Percentiles rank a stretch among this genome's conserved stretches.
phyloP scores from a whole-genome alignment of 345 rosid species.

The Eucalyptus virginea region DNA sequence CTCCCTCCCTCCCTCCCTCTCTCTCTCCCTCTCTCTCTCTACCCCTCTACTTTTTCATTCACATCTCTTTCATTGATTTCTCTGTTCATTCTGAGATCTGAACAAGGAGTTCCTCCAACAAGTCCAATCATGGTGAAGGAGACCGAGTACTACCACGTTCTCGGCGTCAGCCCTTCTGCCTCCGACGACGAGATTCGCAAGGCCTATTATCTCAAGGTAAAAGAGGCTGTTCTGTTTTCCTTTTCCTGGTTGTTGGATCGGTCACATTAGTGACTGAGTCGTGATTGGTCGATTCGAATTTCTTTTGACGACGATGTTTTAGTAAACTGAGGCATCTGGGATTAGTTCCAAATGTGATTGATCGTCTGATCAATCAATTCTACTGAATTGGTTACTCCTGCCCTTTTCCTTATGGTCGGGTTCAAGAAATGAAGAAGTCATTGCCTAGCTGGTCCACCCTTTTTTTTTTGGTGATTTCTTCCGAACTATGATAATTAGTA shows the following conservation, averaged over 20 bases:
- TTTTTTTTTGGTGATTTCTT: neutral
- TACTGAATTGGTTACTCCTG: neutral
- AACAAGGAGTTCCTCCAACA: neutral
- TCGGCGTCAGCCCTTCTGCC: slow-evolving; percentile 40
- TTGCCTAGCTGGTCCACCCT: neutral
- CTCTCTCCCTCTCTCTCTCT: neutral
- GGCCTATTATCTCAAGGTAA: slow-evolving; percentile 61
- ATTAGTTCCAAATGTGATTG: neutral
- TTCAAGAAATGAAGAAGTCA: neutral
- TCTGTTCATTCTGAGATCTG: neutral
- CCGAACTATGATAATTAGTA: neutral
- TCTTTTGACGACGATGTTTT: neutral
- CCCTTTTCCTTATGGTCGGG: neutral
- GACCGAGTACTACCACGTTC: slow-evolving; percentile 62
- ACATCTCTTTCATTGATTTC: neutral
- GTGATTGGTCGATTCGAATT: neutral
- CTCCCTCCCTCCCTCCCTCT: neutral
- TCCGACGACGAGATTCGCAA: slow-evolving; percentile 58
- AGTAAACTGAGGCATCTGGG: neutral
- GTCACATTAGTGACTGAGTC: neutral
- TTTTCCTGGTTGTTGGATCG: neutral
- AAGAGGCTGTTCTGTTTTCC: neutral
- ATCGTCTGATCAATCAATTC: neutral
- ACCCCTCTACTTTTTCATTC: neutral
- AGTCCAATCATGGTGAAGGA: slow-evolving; percentile 43